phyloP scores from a whole-genome alignment of 805 yeast species.

The Spathaspora sp. region DNA sequence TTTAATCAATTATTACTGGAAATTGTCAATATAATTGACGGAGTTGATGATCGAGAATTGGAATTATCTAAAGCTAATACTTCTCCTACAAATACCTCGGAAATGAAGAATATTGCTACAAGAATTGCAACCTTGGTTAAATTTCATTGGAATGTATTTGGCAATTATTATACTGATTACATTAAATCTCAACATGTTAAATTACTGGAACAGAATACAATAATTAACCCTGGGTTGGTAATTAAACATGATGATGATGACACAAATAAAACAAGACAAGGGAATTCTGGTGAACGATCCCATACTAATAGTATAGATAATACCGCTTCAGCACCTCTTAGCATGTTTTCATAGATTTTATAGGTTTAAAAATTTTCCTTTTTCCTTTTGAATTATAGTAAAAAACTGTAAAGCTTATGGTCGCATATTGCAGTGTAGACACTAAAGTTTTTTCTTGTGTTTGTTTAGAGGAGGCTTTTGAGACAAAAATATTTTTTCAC shows the following conservation, averaged over 20 bases:
- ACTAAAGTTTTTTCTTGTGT: too few species aligned
- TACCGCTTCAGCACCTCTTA: conserved; percentile 7
- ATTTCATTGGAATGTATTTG: conserved; percentile 84
- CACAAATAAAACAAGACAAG: background rate
- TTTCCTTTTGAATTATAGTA: too few species aligned
- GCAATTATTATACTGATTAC: conserved; percentile 55
- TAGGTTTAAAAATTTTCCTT: background rate
- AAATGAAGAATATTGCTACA: conserved; percentile 53
- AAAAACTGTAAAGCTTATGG: too few species aligned
- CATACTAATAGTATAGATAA: conserved; percentile 6
- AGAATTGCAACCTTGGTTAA: conserved; percentile 64
- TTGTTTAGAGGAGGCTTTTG: too few species aligned
- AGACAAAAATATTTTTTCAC: too few species aligned
- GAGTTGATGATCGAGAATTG: conserved; percentile 8
- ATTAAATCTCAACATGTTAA: conserved; percentile 8
- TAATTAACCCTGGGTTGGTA: background rate
- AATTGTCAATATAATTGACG: conserved; percentile 4
- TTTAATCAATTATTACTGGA: conserved; percentile 44
- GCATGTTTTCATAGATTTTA: conserved; percentile 8
- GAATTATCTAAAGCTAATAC: conserved; percentile 1
- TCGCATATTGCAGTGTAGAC: too few species aligned
- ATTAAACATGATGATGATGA: background rate
- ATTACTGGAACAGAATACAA: conserved; percentile 3
- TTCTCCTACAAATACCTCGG: conserved; percentile 20
- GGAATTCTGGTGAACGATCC: background rate